A percentile compares a stretch with the other conserved stretches of the same genome.
phyloP scores from a whole-genome alignment of 176 grass and related monocot genomes.

The Stipa capillata region DNA sequence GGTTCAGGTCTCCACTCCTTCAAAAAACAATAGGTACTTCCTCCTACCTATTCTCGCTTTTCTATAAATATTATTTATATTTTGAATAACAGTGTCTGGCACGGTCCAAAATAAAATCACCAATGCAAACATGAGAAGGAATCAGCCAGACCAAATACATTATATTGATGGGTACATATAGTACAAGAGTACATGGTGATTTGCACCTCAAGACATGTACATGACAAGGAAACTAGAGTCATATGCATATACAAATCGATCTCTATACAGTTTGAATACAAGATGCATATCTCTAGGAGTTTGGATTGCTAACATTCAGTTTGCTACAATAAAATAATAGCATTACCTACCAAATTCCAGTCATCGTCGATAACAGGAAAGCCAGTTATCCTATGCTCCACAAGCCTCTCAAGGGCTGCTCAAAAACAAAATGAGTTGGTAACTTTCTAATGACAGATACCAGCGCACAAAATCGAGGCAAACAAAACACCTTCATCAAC shows the following conservation, averaged over 20 bases:
- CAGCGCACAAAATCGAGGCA: not conserved
- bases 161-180: too few relatives aligned
- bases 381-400: constrained; percentile 52
- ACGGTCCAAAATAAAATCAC: not conserved
- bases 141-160: too few relatives aligned
- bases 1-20: not conserved
- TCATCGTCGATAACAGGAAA: constrained; percentile 60
- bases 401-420: constrained; percentile 50
- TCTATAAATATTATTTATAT: not conserved
- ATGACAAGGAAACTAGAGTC: not conserved
- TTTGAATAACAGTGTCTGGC: not conserved
- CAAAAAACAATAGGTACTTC: not conserved
- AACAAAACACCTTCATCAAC: constrained; percentile 51
- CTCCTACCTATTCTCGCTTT: not conserved
- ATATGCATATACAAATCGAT: not conserved
- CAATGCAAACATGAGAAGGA: too few relatives aligned
- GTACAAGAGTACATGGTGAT: not conserved
- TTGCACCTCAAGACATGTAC: not conserved
- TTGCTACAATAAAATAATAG: not conserved
- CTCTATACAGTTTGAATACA: not conserved
- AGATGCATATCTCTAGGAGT: not conserved
- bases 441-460: not conserved
- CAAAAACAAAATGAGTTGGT: constrained; percentile 1
- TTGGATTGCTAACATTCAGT: not conserved
- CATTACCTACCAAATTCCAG: constrained; percentile 49